Evolutionary conservation across 2,329 filamentous ascomycete genomes (phyloP), one percentile per base, ranked within the genome.

Genomic region (Epichloe uncinata): DNA sequence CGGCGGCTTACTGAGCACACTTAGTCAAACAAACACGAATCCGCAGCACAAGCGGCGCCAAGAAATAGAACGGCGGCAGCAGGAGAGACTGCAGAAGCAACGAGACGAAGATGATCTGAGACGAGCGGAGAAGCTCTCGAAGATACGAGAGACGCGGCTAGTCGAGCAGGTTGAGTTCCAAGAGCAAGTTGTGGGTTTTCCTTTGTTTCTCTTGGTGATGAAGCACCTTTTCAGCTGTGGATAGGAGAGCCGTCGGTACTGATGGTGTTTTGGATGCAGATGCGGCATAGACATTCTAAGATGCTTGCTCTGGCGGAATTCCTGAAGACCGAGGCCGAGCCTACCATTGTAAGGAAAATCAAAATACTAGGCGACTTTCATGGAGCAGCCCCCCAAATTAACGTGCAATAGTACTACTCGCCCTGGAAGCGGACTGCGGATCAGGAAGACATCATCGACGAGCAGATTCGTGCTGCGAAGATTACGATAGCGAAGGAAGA

Each of bases 1-100:
- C 62, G 90, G 91, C 53, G 86, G 84, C 36, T 69, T 94, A 50
- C 72, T 93, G 52, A 86, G 77, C 63, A 87, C 85, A 37, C 74
- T 95, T 53, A 88, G 84, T 65, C 85, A 91, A 68, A 82, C 77
- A 59, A 76, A 75, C 61, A 77, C 73, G 57, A 73, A 63, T 70
- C 74, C 69, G 56, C 78, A 73, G 71, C 81, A 84, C 67, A 84
- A 78, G 67, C 81, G 79, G 58, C 82, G 86, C 51, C 78, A 77
- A 54, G 89, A 91, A 64, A 89, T 91, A 64, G 89, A 93, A 69
- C 83, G 80, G 66, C 82, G 83, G 57, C 87, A 90, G 66, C 80
- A 85, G 61, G 85, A 85, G 61, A 87, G 83, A 66, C 75, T 84
- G 56, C 80, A 83, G 64, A 74, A 82, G 59, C 85, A 90, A 64